Conservation (phyloP, 768 basidiomycete genomes). For the Mycena polygramma region DNA sequence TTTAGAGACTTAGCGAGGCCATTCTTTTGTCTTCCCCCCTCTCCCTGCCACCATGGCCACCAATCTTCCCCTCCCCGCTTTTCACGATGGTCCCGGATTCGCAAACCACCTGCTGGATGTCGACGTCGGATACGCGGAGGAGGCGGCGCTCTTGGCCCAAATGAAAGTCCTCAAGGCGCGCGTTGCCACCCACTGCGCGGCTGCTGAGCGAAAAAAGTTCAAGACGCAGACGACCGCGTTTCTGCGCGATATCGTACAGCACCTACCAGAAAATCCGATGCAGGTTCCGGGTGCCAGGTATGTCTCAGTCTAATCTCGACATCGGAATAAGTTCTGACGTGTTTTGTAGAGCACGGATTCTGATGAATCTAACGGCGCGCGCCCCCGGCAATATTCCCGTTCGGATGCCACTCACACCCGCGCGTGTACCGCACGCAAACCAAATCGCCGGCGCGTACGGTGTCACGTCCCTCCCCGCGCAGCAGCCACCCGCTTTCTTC, state of each 20-base stretch:
- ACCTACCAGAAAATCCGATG: conserved; percentile 21
- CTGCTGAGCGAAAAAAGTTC: not conserved
- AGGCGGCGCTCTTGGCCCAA: conserved; percentile 7
- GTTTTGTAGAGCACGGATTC: not conserved
- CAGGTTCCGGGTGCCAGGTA: conserved; percentile 14
- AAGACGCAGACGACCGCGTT: conserved; percentile 18
- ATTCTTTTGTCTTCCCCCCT: not conserved
- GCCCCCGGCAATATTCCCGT: not conserved
- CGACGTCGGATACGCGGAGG: conserved; percentile 18
- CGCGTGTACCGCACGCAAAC: not conserved
- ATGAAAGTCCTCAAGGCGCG: conserved; percentile 19
- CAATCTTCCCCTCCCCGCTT: not conserved
- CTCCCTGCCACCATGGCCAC: not conserved
- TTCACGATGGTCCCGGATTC: not conserved
- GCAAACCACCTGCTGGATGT: conserved; percentile 13
- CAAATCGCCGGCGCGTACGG: not conserved
- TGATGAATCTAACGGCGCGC: not conserved
- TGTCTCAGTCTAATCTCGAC: not conserved
- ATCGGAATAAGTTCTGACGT: not conserved
- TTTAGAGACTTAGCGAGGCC: not conserved
- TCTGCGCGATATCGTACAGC: conserved; percentile 23
- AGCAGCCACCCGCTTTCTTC: too few species aligned
- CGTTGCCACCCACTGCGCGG: conserved; percentile 3
- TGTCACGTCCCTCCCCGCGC: not conserved
- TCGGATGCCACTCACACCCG: not conserved